Conservation (phyloP, 2,329 filamentous ascomycete species). For the Knufia fluminis region DNA sequence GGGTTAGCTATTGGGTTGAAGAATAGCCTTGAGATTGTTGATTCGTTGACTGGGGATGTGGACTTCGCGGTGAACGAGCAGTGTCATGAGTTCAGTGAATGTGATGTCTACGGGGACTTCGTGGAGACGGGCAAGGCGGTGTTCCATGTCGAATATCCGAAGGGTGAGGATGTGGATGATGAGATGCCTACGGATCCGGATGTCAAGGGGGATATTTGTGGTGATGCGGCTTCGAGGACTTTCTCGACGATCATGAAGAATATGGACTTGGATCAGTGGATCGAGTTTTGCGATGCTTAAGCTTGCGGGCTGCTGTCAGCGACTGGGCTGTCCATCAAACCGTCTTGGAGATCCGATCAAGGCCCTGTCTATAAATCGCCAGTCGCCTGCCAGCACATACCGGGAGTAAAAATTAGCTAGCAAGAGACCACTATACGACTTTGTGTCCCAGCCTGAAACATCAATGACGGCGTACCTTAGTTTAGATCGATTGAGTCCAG, state of each 20-base stretch:
- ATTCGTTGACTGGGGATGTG: conserved; percentile 41
- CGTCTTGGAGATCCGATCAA: no score
- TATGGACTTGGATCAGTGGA: conserved; percentile 55
- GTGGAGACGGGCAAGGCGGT: conserved; percentile 55
- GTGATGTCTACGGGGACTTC: conserved; percentile 49
- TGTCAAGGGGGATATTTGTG: conserved; percentile 39
- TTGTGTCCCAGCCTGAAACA: no score
- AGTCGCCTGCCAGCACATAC: no score
- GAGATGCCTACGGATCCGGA: conserved; percentile 26
- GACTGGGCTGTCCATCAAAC: no score
- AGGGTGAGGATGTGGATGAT: conserved; percentile 36
- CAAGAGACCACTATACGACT: no score
- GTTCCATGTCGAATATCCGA: conserved; percentile 64
- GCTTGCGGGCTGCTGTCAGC: no score
- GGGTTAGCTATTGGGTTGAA: conserved; percentile 59
- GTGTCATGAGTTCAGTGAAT: conserved; percentile 54
- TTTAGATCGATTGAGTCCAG: no score
- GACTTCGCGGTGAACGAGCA: conserved; percentile 64
- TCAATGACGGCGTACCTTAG: no score
- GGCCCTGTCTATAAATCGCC: no score
- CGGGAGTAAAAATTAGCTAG: no score
- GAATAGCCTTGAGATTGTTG: conserved; percentile 55
- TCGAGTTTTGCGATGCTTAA: conserved; percentile 41
- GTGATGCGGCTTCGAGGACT: conserved; percentile 35
- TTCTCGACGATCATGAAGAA: conserved; percentile 61